Evolutionary conservation across 805 yeast species (phyloP), one percentile per base, ranked within the genome.

Genomic region (Wickerhamiella vanderwaltii): DNA sequence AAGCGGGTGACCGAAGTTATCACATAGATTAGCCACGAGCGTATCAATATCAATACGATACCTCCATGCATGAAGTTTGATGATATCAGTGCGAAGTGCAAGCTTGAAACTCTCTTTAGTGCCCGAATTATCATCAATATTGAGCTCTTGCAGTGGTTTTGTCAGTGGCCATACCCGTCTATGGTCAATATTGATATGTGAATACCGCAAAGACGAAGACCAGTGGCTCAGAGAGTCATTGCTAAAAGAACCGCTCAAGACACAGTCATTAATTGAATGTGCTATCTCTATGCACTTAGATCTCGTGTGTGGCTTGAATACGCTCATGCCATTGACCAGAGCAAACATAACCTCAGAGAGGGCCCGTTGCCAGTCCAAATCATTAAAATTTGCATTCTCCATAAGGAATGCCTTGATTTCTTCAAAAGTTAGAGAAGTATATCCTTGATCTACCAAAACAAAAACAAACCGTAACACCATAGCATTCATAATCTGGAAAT

Each of bases 211-310:
- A 38, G 83, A 71, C 0, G 84, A 70, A 26, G 68, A 67, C 96
- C 96, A 91, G 30, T 81, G 74, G 15, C 68, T 71, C 29, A 69
- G 60, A 3, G 77, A 79, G 24, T 86, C 91, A 3, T 85, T 93
- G 1, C 83, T 72, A 43, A 88, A 9, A 5, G 5, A 2, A 4
- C 25, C 29, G 9, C 6, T 15, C 9, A 19, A 6, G 9, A 29
- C 28, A 5, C n/a, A n/a, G 11, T 28, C 6, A 3, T 11, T 16
- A 4, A 15, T 20, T 15, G 28, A 25, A 5, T 11, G n/a, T 3
- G 23, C 30, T 9, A 34, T 2, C 3, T 6, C 30, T 7, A 13
- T 3, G 2, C 23, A n/a, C 9, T 5, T 9, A 5, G 7, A 7
- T 11, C 35, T 15, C n/a, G 24, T 19, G n/a, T 19, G 19, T n/a